Evolutionary conservation across 805 yeast species (phyloP).

Genomic region (Limtongia smithiae): DNA sequence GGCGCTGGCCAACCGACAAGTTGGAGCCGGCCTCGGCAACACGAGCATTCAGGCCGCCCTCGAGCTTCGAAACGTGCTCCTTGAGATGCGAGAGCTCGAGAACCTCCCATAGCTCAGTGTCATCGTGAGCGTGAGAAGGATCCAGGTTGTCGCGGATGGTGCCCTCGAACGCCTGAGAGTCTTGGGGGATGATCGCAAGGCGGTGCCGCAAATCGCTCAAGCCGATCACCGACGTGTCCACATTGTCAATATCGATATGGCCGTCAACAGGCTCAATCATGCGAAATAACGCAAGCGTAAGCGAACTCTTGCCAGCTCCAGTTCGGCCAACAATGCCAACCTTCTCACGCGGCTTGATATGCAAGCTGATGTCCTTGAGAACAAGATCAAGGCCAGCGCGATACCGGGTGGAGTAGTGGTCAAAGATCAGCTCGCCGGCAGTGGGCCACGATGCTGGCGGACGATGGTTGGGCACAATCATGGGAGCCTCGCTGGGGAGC

Average conservation of each 20-base stretch:
- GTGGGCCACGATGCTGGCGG: conserved; percentile 76
- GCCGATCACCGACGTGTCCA: conserved; percentile 66
- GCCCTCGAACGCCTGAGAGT: conserved; percentile 88
- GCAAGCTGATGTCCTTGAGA: conserved; percentile 60
- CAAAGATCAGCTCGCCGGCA: conserved; percentile 62
- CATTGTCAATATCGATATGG: conserved; percentile 65
- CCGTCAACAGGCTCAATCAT: conserved; percentile 76
- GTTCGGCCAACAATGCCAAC: conserved; percentile 96
- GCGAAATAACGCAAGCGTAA: conserved; percentile 79
- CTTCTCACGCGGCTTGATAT: conserved; percentile 72
- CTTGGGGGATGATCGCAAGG: conserved; percentile 87
- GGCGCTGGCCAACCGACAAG: conserved; percentile 84
- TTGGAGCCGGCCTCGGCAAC: conserved; percentile 80
- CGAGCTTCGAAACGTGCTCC: conserved; percentile 55
- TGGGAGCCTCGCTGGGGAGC: conserved; percentile 83
- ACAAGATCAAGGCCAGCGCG: conserved; percentile 78
- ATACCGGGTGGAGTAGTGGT: conserved; percentile 76
- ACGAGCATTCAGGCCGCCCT: conserved; percentile 52
- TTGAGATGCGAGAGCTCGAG: conserved; percentile 75
- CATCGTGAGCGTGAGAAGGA: conserved; percentile 65
- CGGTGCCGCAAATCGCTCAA: conserved; percentile 71
- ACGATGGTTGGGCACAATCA: conserved; percentile 55
- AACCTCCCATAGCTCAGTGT: conserved; percentile 79
- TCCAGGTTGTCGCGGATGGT: conserved; percentile 81
- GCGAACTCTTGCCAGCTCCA: conserved; percentile 91